Conservation (phyloP, 805 yeast species). For the Kurtzmaniella fragi region DNA sequence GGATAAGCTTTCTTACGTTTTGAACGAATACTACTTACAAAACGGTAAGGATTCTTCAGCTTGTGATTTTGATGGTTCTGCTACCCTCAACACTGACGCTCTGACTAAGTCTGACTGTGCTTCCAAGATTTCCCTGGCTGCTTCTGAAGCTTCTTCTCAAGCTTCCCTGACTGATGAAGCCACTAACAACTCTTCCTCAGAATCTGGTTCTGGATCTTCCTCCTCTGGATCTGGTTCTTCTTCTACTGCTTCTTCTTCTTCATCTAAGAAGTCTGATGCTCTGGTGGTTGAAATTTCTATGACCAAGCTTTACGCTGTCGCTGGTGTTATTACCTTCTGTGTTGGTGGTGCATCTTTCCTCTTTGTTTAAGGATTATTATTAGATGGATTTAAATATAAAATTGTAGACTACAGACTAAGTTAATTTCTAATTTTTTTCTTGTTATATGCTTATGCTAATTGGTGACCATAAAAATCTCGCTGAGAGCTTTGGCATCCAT, state of each 20-base stretch:
- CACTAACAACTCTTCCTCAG: conserved; percentile 16
- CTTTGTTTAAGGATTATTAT: conserved; percentile 14
- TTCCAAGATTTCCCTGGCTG: conserved; percentile 15
- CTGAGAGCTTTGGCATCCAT: conserved; percentile 84
- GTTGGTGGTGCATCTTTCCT: conserved; percentile 42
- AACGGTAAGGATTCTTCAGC: conserved; percentile 43
- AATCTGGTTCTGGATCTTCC: conserved; percentile 15
- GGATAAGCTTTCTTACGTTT: conserved; percentile 58
- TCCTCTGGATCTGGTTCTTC: conserved; percentile 14
- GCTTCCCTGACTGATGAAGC: conserved; percentile 9
- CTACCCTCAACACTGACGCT: conserved; percentile 34
- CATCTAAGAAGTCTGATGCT: conserved; percentile 13
- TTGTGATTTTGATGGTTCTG: conserved; percentile 71
- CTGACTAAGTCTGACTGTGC: conserved; percentile 28
- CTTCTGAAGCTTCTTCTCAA: conserved; percentile 10
- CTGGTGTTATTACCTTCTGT: conserved; percentile 31
- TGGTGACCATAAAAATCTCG: conserved; percentile 86
- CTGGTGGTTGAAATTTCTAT: conserved; percentile 16
- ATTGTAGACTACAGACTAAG: too few relatives aligned
- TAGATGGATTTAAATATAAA: too few relatives aligned
- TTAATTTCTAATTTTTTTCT: too few relatives aligned
- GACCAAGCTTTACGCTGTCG: conserved; percentile 28
- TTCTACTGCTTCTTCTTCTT: conserved; percentile 18
- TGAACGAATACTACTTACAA: conserved; percentile 57
- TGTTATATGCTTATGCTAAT: conserved; percentile 14